Conservation (phyloP, 768 basidiomycete species). For the Mycena amicta region DNA sequence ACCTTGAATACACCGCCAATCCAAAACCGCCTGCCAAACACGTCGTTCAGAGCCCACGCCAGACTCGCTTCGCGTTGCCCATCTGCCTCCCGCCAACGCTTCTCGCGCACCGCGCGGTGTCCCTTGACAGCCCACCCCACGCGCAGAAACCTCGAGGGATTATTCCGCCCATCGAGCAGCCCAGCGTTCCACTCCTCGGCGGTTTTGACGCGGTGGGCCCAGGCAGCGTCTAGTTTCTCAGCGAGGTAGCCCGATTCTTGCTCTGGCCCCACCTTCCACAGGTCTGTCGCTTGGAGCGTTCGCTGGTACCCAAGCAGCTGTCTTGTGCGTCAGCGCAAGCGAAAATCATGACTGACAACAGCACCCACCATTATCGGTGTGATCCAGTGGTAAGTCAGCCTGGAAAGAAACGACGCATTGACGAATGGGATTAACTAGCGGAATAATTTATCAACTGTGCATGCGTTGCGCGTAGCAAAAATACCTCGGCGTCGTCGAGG, state of each 20-base stretch:
- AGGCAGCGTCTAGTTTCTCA: constrained; percentile 55
- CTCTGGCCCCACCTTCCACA: constrained; percentile 64
- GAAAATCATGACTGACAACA: too few species aligned
- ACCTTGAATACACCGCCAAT: constrained; percentile 64
- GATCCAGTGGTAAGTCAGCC: constrained; percentile 69
- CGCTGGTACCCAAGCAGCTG: constrained; percentile 68
- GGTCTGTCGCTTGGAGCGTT: constrained; percentile 72
- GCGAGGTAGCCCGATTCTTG: constrained; percentile 55
- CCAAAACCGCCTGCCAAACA: constrained; percentile 63
- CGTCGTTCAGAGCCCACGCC: constrained; percentile 62
- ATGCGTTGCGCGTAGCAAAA: constrained; percentile 1
- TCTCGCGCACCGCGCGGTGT: constrained; percentile 34
- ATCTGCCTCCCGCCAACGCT: constrained; percentile 46
- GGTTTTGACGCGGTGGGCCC: constrained; percentile 47
- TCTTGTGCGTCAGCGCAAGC: neutral
- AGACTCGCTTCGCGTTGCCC: constrained; percentile 54
- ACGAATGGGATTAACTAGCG: constrained; percentile 62
- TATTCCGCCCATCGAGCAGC: constrained; percentile 47
- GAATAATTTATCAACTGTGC: neutral
- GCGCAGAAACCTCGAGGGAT: constrained; percentile 42
- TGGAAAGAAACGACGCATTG: constrained; percentile 56
- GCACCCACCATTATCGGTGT: constrained; percentile 53
- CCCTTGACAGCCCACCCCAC: constrained; percentile 42
- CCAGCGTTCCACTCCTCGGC: constrained; percentile 58
- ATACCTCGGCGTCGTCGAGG: constrained; percentile 55